A percentile compares a stretch with the other conserved stretches of the same genome.
Conservation (phyloP, 176 grass and related monocot genomes). For the Musa troglodytarum region DNA sequence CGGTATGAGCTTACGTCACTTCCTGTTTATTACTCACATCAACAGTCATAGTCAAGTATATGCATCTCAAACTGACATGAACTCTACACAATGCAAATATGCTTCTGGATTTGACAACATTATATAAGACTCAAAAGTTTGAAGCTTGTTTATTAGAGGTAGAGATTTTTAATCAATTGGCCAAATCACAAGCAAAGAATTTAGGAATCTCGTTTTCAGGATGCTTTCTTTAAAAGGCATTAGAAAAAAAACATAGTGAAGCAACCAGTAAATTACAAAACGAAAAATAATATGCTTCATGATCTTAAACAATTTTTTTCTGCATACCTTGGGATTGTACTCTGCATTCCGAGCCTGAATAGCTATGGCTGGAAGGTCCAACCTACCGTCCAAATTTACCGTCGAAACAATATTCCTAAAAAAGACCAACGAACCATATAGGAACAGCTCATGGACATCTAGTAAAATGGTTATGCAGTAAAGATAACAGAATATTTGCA, state of each 20-base stretch:
- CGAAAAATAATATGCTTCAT: background rate
- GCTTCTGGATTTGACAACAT: too few relatives aligned
- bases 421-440: background rate
- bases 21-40: too few relatives aligned
- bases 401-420: constrained; percentile 88
- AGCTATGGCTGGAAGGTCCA: constrained; percentile 92
- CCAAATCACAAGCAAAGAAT: background rate
- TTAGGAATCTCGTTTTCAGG: background rate
- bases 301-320: background rate
- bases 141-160: too few relatives aligned
- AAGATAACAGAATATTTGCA: too few relatives aligned
- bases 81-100: too few relatives aligned
- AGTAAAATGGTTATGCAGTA: background rate
- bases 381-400: constrained; percentile 85
- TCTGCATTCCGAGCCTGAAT: constrained; percentile 92
- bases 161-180: background rate
- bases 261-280: background rate
- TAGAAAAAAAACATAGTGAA: background rate
- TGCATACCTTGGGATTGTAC: constrained; percentile 85
- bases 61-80: too few relatives aligned
- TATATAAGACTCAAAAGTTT: too few relatives aligned
- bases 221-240: background rate
- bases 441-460: background rate
- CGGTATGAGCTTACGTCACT: too few relatives aligned
- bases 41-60: too few relatives aligned